These are phyloP conservation scores for Lentinus brumalis DNA, from an alignment of 768 basidiomycete genomes.

Conservation along the genomic window DNA sequence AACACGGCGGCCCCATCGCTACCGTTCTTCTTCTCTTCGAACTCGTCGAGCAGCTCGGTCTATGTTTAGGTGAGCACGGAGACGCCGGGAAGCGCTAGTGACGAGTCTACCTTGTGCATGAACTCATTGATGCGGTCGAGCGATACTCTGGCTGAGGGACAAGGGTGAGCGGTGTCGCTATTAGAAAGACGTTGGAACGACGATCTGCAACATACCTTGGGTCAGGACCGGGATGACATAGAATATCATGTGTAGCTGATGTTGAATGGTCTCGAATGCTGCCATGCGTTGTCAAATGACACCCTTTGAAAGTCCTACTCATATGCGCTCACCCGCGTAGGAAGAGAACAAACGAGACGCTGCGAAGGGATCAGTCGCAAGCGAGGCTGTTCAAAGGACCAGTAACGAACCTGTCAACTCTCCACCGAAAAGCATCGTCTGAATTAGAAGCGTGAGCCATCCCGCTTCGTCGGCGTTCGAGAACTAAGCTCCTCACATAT, in stretches of 20 bases:
- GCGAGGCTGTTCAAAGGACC: too few species aligned
- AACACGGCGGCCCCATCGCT: constrained; percentile 4
- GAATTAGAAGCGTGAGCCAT: neutral
- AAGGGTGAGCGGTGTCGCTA: neutral
- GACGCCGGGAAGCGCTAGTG: too few species aligned
- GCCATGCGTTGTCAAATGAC: too few species aligned
- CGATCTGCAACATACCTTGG: constrained; percentile 12
- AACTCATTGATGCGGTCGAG: constrained; percentile 58
- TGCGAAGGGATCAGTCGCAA: neutral
- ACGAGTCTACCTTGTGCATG: constrained; percentile 34
- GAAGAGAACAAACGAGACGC: constrained; percentile 41
- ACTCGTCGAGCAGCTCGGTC: constrained; percentile 52
- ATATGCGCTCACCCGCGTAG: constrained; percentile 26
- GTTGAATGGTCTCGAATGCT: constrained; percentile 62
- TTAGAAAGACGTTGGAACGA: too few species aligned
- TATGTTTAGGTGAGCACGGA: constrained; percentile 21
- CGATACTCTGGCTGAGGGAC: constrained; percentile 54
- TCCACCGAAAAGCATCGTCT: constrained; percentile 41
- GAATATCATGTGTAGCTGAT: constrained; percentile 43
- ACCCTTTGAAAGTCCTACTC: too few species aligned
- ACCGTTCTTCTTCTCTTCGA: constrained; percentile 27
- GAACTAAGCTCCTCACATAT: constrained; percentile 44
- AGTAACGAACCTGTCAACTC: constrained; percentile 33
- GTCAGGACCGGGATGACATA: constrained; percentile 32
- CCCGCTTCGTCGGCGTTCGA: neutral